Evolutionary conservation across 2,329 filamentous ascomycete genomes (phyloP), one percentile per base, ranked within the genome.

Genomic region (Epichloe scottii): DNA sequence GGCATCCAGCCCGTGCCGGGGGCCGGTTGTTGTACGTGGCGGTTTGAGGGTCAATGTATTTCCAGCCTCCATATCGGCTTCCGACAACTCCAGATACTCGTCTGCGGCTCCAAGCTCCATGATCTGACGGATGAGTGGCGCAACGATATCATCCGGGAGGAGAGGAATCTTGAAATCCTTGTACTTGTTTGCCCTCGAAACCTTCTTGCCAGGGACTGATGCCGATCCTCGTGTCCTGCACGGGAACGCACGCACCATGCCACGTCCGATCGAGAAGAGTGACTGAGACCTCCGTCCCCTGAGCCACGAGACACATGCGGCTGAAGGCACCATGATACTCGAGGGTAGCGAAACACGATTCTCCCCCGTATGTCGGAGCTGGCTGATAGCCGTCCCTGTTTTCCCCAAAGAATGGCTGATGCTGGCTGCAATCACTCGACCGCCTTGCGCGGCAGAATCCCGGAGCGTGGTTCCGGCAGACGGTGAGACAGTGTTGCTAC

Each of bases 321-420:
- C 71, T 2, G 75, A 75, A 2, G 81, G 78, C 14, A 73, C 69
- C 26, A 66, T 64, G n/a, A 72, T 64, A 45, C 77, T 75, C 11
- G 71, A 68, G 11, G 85, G 85, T 33, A 89, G 71, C 44, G 84
- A 78, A 41, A 89, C 77, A 55, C 87, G 79, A 64, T 87, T 89
- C 62, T 89, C 85, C 11, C 82, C 82, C 0, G 80, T 85, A 58
- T 89, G 85, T 45, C 85, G 81, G 52, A 89, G 76, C 57, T 85
- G 80, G 57, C 75, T 84, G 63, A 85, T 81, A 42, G 77, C 78
- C 14, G 76, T 81, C 51, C 82, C 84, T n/a, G 84, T 85, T 62
- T 84, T 85, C 40, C 82, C 84, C 30, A 89, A 76, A 4, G 85
- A 88, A 62, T 81, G 82, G 62, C 81, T 87, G 55, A 90, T 82